Evolutionary conservation across 2,329 filamentous ascomycete species (phyloP).

Genomic region (Cladosporium sphaerospermum): DNA sequence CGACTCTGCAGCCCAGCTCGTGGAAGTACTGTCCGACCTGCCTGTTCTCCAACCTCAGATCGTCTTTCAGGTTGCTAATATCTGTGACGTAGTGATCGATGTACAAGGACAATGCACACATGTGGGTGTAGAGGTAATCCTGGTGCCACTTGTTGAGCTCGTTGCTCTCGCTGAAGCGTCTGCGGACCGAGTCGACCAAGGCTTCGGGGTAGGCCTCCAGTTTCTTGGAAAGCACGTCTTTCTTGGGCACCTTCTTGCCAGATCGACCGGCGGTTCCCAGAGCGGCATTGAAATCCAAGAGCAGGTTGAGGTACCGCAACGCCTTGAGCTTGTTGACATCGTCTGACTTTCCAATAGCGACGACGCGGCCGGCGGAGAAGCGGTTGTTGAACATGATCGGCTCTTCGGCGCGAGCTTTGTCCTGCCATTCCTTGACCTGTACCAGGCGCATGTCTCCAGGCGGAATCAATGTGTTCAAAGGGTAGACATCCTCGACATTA

Average conservation of each 20-base stretch:
- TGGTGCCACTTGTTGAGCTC: constrained; percentile 65
- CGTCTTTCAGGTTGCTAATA: constrained; percentile 61
- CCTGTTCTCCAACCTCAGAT: constrained; percentile 65
- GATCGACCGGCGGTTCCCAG: constrained; percentile 28
- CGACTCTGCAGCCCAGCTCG: constrained; percentile 66
- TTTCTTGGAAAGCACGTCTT: constrained; percentile 55
- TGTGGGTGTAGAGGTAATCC: constrained; percentile 67
- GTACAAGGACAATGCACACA: constrained; percentile 64
- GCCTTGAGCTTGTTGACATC: constrained; percentile 43
- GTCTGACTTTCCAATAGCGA: constrained; percentile 50
- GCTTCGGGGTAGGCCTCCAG: constrained; percentile 52
- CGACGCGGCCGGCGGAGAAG: constrained; percentile 60
- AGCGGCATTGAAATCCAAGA: constrained; percentile 43
- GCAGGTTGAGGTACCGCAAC: constrained; percentile 42
- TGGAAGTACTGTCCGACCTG: constrained; percentile 64
- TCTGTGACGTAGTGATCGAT: constrained; percentile 70
- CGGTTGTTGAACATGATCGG: constrained; percentile 53
- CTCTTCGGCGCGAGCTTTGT: constrained; percentile 54
- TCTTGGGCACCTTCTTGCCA: constrained; percentile 49
- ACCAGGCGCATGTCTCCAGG: constrained; percentile 60
- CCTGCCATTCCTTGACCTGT: constrained; percentile 68
- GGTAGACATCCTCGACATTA: constrained; percentile 67
- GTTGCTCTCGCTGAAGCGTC: constrained; percentile 58
- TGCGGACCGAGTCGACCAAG: constrained; percentile 60
- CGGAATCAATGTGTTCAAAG: constrained; percentile 60